phyloP scores from a whole-genome alignment of 75 land plant species.

The Cupressus sempervirens region DNA sequence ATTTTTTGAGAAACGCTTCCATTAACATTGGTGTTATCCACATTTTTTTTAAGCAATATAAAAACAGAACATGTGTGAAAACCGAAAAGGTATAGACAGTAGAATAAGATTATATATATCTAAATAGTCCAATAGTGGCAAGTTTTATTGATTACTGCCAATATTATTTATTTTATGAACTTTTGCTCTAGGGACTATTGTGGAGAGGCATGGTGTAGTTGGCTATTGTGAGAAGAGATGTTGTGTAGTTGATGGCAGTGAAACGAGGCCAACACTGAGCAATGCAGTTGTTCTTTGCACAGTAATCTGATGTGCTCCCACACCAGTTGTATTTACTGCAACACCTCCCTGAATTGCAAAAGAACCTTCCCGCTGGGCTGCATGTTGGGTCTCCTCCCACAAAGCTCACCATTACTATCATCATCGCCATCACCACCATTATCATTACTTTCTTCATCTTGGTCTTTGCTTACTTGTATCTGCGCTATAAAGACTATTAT shows the following conservation, averaged over 20 bases:
- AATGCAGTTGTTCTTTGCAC: not conserved
- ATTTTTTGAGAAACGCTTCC: no score
- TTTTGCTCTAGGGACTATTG: no score
- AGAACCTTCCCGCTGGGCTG: not conserved
- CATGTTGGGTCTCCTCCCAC: not conserved
- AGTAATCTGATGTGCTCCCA: not conserved
- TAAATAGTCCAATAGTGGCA: no score
- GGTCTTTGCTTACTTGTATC: no score
- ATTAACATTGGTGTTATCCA: no score
- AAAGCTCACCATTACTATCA: not conserved
- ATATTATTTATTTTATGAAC: no score
- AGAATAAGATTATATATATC: no score
- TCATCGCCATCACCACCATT: not conserved
- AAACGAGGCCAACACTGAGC: not conserved
- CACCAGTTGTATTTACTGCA: conserved; percentile 2
- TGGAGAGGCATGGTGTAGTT: not conserved
- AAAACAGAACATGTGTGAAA: no score
- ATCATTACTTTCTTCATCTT: not conserved
- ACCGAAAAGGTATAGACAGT: no score
- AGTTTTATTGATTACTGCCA: no score
- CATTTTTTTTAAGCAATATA: no score
- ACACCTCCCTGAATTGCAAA: not conserved
- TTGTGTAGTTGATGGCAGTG: not conserved
- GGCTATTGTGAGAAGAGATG: not conserved
- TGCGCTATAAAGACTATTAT: no score